These are phyloP conservation scores for Pleurotus eryngii DNA, from an alignment of 768 basidiomycete species.

Conservation along the genomic window DNA sequence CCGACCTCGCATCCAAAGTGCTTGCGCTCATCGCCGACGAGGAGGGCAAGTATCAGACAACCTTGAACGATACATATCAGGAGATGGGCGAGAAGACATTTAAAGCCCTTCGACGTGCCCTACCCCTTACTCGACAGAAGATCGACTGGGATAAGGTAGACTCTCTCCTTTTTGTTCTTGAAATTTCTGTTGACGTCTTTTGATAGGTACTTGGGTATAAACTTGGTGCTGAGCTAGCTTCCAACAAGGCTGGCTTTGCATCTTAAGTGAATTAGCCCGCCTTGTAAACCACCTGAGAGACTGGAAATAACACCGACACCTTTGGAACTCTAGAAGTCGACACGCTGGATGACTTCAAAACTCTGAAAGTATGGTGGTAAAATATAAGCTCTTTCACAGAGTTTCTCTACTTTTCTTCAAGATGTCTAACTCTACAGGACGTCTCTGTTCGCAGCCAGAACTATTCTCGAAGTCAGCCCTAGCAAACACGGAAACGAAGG, in stretches of 20 bases:
- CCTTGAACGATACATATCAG: conserved; percentile 78
- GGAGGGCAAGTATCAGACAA: conserved; percentile 74
- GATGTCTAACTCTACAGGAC: too few relatives aligned
- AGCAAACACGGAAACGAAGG: too few relatives aligned
- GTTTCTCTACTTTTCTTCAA: too few relatives aligned
- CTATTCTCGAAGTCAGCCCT: too few relatives aligned
- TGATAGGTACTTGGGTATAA: conserved; percentile 25
- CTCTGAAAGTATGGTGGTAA: too few relatives aligned
- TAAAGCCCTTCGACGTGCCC: conserved; percentile 82
- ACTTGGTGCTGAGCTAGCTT: conserved; percentile 51
- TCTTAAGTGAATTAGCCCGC: not conserved
- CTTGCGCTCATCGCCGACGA: conserved; percentile 80
- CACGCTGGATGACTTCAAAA: too few relatives aligned
- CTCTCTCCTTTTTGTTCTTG: not conserved
- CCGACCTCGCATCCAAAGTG: conserved; percentile 61
- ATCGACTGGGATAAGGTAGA: conserved; percentile 92
- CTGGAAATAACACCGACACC: too few relatives aligned
- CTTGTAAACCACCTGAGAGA: too few relatives aligned
- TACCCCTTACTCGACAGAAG: conserved; percentile 92
- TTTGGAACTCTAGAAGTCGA: too few relatives aligned
- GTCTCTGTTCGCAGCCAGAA: too few relatives aligned
- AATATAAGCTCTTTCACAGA: too few relatives aligned
- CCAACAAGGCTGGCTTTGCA: conserved; percentile 20
- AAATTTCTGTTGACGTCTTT: too few relatives aligned
- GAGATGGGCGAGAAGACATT: conserved; percentile 94